A percentile compares a stretch with the other conserved stretches of the same genome.
These are phyloP conservation scores for Crithidia acanthocephali DNA, from an alignment of 208 protist genomes.

Conservation along the genomic window DNA sequence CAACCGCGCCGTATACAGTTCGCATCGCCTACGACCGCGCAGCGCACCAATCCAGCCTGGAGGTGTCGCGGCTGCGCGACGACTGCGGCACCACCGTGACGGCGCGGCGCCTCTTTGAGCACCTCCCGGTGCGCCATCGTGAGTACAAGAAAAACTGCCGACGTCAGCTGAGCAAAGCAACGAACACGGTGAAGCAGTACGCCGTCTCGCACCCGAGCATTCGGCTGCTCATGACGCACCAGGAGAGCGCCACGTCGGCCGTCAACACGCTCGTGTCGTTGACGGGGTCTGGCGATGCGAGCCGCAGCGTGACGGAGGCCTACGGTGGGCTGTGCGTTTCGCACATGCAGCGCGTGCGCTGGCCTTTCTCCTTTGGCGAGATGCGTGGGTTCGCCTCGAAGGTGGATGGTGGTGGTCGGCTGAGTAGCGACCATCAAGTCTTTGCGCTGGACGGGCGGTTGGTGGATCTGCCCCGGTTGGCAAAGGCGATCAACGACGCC, in stretches of 20 bases:
- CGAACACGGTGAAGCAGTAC: slow-evolving; percentile 81
- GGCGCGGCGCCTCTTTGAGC: slow-evolving; percentile 75
- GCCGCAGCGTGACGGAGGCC: slow-evolving; percentile 70
- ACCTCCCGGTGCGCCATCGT: slow-evolving; percentile 89
- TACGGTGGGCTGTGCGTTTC: slow-evolving; percentile 78
- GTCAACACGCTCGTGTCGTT: slow-evolving; percentile 70
- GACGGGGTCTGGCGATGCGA: slow-evolving; percentile 67
- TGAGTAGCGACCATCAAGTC: slow-evolving; percentile 72
- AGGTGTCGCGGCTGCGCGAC: slow-evolving; percentile 23
- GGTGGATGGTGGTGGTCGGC: slow-evolving; percentile 49
- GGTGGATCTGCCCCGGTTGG: slow-evolving; percentile 76
- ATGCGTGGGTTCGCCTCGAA: slow-evolving; percentile 73
- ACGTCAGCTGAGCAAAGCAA: slow-evolving; percentile 62
- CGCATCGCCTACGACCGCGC: slow-evolving; percentile 51
- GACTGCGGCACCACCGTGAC: slow-evolving; percentile 82
- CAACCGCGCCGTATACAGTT: slow-evolving; percentile 41
- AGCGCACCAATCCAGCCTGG: slow-evolving; percentile 26
- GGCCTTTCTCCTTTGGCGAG: slow-evolving; percentile 60
- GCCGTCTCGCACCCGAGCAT: slow-evolving; percentile 83
- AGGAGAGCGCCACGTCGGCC: slow-evolving; percentile 45
- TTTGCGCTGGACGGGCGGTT: slow-evolving; percentile 81
- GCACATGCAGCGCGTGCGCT: slow-evolving; percentile 62
- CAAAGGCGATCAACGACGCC: slow-evolving; percentile 76
- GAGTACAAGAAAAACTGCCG: slow-evolving; percentile 87
- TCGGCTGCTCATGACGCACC: slow-evolving; percentile 67